Conservation (phyloP, 2,329 filamentous ascomycete species). For the Colletotrichum euphorbiae region DNA sequence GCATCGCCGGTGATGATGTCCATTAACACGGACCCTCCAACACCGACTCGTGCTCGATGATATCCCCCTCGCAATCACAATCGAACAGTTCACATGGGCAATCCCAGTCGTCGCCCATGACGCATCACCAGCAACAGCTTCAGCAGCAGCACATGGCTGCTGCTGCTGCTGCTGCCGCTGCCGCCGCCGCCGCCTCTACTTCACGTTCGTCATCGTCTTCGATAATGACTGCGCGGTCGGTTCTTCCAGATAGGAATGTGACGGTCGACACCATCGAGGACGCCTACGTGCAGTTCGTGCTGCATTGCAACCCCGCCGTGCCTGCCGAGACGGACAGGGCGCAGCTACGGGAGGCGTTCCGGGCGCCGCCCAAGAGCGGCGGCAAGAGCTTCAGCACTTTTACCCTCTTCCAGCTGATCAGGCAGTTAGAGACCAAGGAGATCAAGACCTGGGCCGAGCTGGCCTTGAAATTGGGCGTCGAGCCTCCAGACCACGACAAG, state of each 20-base stretch:
- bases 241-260: slow-evolving; percentile 75
- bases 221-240: not conserved
- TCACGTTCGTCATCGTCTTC: not conserved
- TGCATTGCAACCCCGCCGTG: slow-evolving; percentile 91
- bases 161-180: not conserved
- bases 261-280: slow-evolving; percentile 80
- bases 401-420: slow-evolving; percentile 80
- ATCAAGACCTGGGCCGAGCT: slow-evolving; percentile 94
- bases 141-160: slow-evolving; percentile 14
- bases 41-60: slow-evolving; percentile 31
- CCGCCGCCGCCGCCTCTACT: not conserved
- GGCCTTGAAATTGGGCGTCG: slow-evolving; percentile 87
- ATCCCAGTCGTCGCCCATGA: slow-evolving; percentile 21
- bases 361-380: slow-evolving; percentile 84
- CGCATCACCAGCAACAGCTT: slow-evolving; percentile 5
- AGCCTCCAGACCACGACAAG: slow-evolving; percentile 83
- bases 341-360: slow-evolving; percentile 80
- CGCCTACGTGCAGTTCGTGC: slow-evolving; percentile 85
- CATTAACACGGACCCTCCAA: slow-evolving; percentile 3
- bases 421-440: slow-evolving; percentile 81
- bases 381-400: slow-evolving; percentile 87
- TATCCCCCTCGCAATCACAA: slow-evolving; percentile 10
- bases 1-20: slow-evolving; percentile 26
- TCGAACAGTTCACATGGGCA: slow-evolving; percentile 16
- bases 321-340: slow-evolving; percentile 75